These are phyloP conservation scores for Ceratocystis smalleyi DNA, from an alignment of 2,329 filamentous ascomycete genomes.

Conservation along the genomic window DNA sequence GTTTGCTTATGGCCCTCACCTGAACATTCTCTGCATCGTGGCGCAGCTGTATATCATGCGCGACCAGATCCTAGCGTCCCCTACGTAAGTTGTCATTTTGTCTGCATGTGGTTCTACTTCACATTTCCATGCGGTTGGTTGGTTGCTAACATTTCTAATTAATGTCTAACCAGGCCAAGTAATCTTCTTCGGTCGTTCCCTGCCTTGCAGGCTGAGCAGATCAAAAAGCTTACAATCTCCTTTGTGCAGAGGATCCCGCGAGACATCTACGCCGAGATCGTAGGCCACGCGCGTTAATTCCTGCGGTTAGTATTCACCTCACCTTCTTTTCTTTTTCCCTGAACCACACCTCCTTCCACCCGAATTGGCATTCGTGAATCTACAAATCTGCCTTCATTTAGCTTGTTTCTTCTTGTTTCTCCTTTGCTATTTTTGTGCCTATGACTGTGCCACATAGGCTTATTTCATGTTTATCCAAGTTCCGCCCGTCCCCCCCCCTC, in stretches of 20 bases:
- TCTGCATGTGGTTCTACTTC: too few relatives aligned
- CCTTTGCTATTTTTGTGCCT: too few relatives aligned
- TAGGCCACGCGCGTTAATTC: conserved; percentile 60
- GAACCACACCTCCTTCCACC: too few relatives aligned
- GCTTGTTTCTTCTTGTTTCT: too few relatives aligned
- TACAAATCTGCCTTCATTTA: too few relatives aligned
- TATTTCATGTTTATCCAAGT: too few relatives aligned
- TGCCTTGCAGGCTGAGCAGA: conserved; percentile 63
- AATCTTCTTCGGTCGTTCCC: conserved; percentile 82
- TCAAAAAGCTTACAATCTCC: conserved; percentile 71
- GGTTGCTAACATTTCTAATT: too few relatives aligned
- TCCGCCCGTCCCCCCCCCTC: too few relatives aligned
- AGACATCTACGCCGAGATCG: conserved; percentile 78
- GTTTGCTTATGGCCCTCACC: conserved; percentile 84
- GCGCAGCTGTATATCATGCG: conserved; percentile 83
- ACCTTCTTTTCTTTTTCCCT: background rate
- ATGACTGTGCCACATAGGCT: too few relatives aligned
- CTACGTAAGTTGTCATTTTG: conserved; percentile 44
- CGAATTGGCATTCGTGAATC: background rate
- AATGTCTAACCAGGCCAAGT: conserved; percentile 50
- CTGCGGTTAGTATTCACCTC: background rate
- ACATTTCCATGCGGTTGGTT: too few relatives aligned
- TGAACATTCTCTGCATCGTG: conserved; percentile 93
- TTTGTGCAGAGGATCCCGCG: conserved; percentile 83
- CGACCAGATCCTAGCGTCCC: conserved; percentile 65